Evolutionary conservation across 306 rosid species (phyloP).

Genomic region (Arachis stenosperma): DNA sequence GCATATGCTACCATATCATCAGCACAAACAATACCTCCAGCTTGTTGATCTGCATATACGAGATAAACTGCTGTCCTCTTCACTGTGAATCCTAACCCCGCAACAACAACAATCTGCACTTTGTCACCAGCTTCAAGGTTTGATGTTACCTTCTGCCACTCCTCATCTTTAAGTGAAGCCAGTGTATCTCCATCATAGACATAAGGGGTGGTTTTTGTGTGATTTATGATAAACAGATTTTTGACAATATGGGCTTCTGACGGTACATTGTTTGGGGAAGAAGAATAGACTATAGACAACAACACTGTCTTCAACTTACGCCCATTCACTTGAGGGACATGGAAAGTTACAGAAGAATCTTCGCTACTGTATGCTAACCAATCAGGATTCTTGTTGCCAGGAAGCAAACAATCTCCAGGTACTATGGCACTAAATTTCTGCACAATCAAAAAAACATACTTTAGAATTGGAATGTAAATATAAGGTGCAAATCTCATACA

Average conservation of each 20-base stretch:
- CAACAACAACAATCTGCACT: neutral
- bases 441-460: neutral
- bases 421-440: neutral
- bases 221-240: neutral
- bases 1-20: no score
- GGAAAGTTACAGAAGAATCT: neutral
- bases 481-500: no score
- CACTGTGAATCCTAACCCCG: neutral
- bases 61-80: neutral
- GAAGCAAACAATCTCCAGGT: neutral
- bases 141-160: neutral
- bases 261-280: neutral
- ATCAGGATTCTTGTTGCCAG: neutral
- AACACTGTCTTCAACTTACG: neutral
- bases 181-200: neutral
- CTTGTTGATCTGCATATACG: no score
- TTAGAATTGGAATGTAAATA: no score
- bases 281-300: neutral
- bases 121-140: neutral
- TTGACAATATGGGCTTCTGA: neutral
- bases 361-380: neutral
- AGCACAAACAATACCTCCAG: no score
- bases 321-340: neutral
- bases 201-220: neutral
- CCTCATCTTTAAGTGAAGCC: neutral